phyloP scores from a whole-genome alignment of 768 basidiomycete genomes.

The Gloeophyllum trabeum region DNA sequence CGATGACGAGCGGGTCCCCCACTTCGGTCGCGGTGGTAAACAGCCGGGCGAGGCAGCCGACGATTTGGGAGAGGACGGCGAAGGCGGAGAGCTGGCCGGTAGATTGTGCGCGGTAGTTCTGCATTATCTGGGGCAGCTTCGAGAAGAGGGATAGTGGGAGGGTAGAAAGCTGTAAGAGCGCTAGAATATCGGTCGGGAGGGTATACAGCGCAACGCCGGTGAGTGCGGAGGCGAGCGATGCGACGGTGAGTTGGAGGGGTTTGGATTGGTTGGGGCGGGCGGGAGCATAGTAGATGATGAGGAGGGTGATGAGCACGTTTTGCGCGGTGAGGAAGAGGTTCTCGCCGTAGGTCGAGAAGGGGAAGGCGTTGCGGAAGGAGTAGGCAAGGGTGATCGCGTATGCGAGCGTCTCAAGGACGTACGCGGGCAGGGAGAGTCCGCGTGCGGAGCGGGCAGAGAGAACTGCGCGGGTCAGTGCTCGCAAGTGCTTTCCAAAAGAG shows the following conservation, averaged over 20 bases:
- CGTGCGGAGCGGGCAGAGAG: slow-evolving; percentile 64
- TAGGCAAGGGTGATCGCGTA: slow-evolving; percentile 89
- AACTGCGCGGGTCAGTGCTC: slow-evolving; percentile 31
- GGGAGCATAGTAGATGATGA: slow-evolving; percentile 64
- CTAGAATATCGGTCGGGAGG: slow-evolving; percentile 38
- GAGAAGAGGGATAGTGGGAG: slow-evolving; percentile 88
- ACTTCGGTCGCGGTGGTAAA: slow-evolving; percentile 93
- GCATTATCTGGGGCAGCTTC: slow-evolving; percentile 87
- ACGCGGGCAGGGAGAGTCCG: slow-evolving; percentile 80
- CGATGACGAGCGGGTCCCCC: slow-evolving; percentile 66
- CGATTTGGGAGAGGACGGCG: slow-evolving; percentile 80
- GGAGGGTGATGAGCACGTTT: slow-evolving; percentile 78
- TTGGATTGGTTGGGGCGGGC: slow-evolving; percentile 16
- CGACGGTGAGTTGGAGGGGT: slow-evolving; percentile 19
- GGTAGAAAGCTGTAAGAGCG: slow-evolving; percentile 72
- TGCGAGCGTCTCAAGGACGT: slow-evolving; percentile 81
- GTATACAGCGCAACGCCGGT: slow-evolving; percentile 30
- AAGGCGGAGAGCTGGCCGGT: slow-evolving; percentile 95
- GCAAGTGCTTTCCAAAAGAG: background rate
- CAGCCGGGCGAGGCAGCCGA: slow-evolving; percentile 82
- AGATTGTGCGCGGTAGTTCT: slow-evolving; percentile 62
- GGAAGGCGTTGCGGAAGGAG: slow-evolving; percentile 74
- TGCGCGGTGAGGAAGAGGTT: slow-evolving; percentile 89
- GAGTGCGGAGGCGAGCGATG: slow-evolving; percentile 20
- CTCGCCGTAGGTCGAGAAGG: slow-evolving; percentile 97